Base-by-base conservation (phyloP, 257 asterid species). In the Sherardia arvensis region DNA sequence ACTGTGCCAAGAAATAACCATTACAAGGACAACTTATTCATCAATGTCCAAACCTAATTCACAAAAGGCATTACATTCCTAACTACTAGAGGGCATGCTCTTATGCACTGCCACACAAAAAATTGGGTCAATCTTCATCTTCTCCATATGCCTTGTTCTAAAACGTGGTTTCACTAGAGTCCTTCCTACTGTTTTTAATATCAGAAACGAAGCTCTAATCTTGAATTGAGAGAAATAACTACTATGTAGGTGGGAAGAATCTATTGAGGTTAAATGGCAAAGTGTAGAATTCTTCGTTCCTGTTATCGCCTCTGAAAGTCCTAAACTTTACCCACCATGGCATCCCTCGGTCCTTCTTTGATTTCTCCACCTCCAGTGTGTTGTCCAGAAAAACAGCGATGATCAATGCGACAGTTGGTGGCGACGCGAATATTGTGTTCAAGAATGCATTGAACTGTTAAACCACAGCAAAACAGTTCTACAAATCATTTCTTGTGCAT, bases 281-380 rank as follows among this genome's bases (percentile, higher is more conserved):
- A 18, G 95, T 89, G 62, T 92, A 92, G 90, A 92, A 92, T 59
- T 92, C 99, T 71, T 92, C 99, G 17, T 92, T 89, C 51, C 99
- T 77, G 53, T 85, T 92, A 49, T 92, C 99, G 54, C 99, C 99
- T 81, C 95, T 79, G 38, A 87, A 92, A 5, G 97, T 85, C 68
- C 99, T 75, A 76, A 92, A 92, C 77, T 92, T 92, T 62, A 83
- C 77, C 99, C 99, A 92, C 97, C 97, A 92, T 22, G 99, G 96
- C 99, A 92, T 92, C n/a, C 99, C 99, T 0, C 99, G 74, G 29
- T 92, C 97, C 76, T 79, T 87, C 83, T 92, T 92, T 29, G 99
- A 87, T 69, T 84, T 87, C 78, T 92, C 95, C 68, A 89, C 99
- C 2, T 92, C 99, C 58, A 92, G 28, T 8, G 99, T 92, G 90